Evolutionary conservation across 768 basidiomycete genomes (phyloP), one percentile per base, ranked within the genome.

Genomic region (Russula dissimulans): DNA sequence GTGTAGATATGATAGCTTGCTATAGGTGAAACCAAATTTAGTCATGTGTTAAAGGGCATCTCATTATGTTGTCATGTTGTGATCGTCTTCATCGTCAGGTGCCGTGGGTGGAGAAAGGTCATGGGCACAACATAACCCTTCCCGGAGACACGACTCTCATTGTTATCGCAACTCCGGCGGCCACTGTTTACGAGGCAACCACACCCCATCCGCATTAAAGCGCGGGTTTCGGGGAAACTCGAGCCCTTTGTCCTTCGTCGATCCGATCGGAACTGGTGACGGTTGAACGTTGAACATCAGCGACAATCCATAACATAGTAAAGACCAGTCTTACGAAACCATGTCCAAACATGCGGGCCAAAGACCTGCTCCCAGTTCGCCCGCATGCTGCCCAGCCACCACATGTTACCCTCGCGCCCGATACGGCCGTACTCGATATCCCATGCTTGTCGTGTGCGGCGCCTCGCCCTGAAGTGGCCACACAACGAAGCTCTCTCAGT

Each of bases 301-400:
- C 22, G 22, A 26, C 22, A 26, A 38, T 15, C 26, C 3, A 10
- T 22, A 8, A 26, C 14, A 10, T 22, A 46, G 12, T n/a, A 50
- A 10, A 5, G n/a, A 31, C 12, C 26, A 83, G 22, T 26, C 86
- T 80, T 71, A 95, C 93, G 73, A 63, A 94, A 77, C 93, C 93
- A 97, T 42, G 84, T 82, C 70, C 79, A 77, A 57, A 71, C 70
- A 59, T 74, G 80, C 38, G 66, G 71, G 9, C 94, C 94, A 91
- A 97, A 95, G 46, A 87, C 85, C 51, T 82, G 80, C 65, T 80
- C 79, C 93, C 93, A 97, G 64, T 85, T 86, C 45, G 72, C 75
- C 51, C 76, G 70, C 47, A 66, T 61, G 63, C 77, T 81, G 31
- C 89, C 94, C 39, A 82, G 72, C 84, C 87, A 91, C 94, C 94